Evolutionary conservation across 495 filamentous ascomycete species (phyloP).

Genomic region (Polyplosphaeria fusca): DNA sequence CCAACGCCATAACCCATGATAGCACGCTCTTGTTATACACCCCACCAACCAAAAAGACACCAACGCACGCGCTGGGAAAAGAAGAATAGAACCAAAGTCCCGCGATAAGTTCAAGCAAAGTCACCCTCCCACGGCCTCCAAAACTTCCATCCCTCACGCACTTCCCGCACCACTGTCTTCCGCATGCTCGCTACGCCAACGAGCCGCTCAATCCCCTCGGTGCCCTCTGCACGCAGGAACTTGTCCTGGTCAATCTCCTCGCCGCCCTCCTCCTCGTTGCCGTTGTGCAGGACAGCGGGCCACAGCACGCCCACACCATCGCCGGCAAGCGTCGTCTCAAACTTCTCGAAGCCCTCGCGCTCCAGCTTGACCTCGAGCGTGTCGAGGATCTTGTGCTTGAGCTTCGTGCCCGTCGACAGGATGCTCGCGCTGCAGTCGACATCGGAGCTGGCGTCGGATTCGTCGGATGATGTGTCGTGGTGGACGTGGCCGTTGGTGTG

Average conservation of each 20-base stretch:
- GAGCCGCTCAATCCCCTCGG: slow-evolving; percentile 70
- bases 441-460: slow-evolving; percentile 1
- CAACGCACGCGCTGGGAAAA: neutral
- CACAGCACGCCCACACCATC: slow-evolving; percentile 90
- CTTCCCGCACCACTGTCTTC: slow-evolving; percentile 59
- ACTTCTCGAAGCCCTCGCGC: slow-evolving; percentile 74
- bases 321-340: slow-evolving; percentile 82
- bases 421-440: slow-evolving; percentile 13
- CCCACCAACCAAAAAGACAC: neutral
- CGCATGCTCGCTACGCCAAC: slow-evolving; percentile 47
- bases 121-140: slow-evolving; percentile 57
- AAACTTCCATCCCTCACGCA: slow-evolving; percentile 87
- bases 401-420: slow-evolving; percentile 24
- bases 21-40: too few species aligned
- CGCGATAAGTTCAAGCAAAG: neutral
- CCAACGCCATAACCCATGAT: neutral
- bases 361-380: slow-evolving; percentile 65
- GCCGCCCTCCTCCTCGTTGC: slow-evolving; percentile 68
- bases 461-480: slow-evolving; percentile 14
- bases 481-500: neutral
- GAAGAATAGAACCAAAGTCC: neutral
- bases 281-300: slow-evolving; percentile 80
- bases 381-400: slow-evolving; percentile 40
- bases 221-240: slow-evolving; percentile 77
- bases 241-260: slow-evolving; percentile 91